Conservation (phyloP, 495 filamentous ascomycete genomes). For the Lasiosphaeris hirsuta region DNA sequence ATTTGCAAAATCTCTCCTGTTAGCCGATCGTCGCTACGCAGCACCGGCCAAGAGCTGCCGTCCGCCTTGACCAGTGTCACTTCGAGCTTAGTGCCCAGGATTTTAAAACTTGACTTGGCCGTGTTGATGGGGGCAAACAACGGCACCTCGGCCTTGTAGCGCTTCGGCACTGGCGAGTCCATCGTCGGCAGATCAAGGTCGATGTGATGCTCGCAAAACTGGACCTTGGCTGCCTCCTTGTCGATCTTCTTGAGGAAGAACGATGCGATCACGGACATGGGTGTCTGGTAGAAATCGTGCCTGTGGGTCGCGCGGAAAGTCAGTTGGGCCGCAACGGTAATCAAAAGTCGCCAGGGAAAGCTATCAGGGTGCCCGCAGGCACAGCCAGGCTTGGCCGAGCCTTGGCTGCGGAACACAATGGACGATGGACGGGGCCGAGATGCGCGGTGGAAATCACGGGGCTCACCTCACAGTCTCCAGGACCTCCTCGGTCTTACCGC, state of each 20-base stretch:
- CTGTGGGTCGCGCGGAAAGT: conserved; percentile 38
- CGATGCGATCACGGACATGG: conserved; percentile 77
- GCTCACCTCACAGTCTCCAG: conserved; percentile 67
- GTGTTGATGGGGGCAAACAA: conserved; percentile 75
- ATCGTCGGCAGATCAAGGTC: conserved; percentile 77
- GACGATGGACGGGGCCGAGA: not conserved
- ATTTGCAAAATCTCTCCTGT: conserved; percentile 81
- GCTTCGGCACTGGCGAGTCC: conserved; percentile 65
- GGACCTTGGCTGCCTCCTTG: conserved; percentile 67
- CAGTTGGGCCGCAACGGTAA: conserved; percentile 14
- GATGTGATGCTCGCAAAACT: conserved; percentile 58
- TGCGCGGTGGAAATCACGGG: not conserved
- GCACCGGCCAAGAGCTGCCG: conserved; percentile 81
- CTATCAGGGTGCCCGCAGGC: conserved; percentile 18
- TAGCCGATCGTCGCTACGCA: conserved; percentile 76
- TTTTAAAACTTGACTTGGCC: conserved; percentile 70
- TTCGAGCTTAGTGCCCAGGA: conserved; percentile 95
- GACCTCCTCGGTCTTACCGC: conserved; percentile 52
- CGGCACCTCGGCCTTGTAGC: conserved; percentile 68
- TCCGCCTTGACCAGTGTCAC: conserved; percentile 79
- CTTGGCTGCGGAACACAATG: conserved; percentile 32
- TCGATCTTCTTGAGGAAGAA: conserved; percentile 97
- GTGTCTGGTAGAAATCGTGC: conserved; percentile 94
- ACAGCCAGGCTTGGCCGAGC: conserved; percentile 31
- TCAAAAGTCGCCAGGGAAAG: not conserved